Evolutionary conservation across 768 basidiomycete species (phyloP).

Genomic region (Amanita pallidorosea): DNA sequence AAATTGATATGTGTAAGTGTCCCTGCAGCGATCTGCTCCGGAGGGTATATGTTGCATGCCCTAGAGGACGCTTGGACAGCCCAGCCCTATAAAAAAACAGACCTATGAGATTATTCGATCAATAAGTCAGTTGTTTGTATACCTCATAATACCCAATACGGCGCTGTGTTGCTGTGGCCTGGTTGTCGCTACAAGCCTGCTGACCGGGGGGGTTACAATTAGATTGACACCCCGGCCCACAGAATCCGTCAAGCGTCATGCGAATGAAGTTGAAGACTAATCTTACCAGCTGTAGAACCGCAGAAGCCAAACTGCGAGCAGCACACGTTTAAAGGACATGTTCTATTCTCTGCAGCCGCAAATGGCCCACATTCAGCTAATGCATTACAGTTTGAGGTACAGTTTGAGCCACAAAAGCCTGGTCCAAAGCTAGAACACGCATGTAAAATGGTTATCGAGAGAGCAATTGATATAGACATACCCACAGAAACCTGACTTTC

Average conservation of each 20-base stretch:
- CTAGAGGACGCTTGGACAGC: constrained; percentile 6
- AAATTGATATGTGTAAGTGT: constrained; percentile 18
- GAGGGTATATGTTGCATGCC: constrained; percentile 7
- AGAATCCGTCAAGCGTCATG: background rate
- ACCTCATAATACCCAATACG: constrained; percentile 18
- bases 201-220: background rate
- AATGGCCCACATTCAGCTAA: constrained; percentile 7
- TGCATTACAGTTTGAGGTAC: constrained; percentile 8
- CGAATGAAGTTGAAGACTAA: background rate
- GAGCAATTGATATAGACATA: constrained; percentile 1
- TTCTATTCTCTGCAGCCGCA: constrained; percentile 3
- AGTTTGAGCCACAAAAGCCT: constrained; percentile 9
- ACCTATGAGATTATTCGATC: background rate
- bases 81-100: background rate
- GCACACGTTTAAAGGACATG: constrained; percentile 8
- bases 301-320: constrained; percentile 8
- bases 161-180: constrained; percentile 11
- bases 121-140: background rate
- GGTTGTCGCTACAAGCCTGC: constrained; percentile 9
- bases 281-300: constrained; percentile 8
- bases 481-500: constrained; percentile 16
- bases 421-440: constrained; percentile 7
- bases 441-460: background rate
- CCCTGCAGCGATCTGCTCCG: constrained; percentile 13
- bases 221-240: constrained; percentile 4